Percentiles rank a stretch among this genome's conserved stretches.
Conservation (phyloP, 2,329 filamentous ascomycete genomes). For the Thermoascus crustaceus region DNA sequence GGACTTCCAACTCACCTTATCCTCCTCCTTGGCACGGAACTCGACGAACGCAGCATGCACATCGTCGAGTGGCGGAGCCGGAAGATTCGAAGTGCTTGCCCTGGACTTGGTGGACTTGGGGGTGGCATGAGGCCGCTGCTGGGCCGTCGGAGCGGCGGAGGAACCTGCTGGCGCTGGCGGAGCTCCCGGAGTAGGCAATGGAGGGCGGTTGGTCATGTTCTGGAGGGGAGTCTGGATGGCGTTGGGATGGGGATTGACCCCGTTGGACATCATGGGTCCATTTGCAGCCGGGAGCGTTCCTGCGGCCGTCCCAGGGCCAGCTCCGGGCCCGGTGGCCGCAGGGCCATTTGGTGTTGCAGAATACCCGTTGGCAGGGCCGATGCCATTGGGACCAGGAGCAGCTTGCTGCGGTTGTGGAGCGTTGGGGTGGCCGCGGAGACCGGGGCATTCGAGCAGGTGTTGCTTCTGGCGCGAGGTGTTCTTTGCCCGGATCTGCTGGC, state of each 20-base stretch:
- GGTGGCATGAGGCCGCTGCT: slow-evolving; percentile 27
- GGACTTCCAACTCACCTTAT: slow-evolving; percentile 33
- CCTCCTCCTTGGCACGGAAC: slow-evolving; percentile 40
- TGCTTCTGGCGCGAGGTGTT: slow-evolving; percentile 46
- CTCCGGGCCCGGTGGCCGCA: slow-evolving; percentile 23
- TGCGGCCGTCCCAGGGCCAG: slow-evolving; percentile 22
- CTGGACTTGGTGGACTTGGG: slow-evolving; percentile 31
- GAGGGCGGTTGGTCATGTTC: slow-evolving; percentile 31
- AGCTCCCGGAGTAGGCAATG: slow-evolving; percentile 31
- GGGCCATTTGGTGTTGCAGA: slow-evolving; percentile 34
- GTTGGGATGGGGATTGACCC: slow-evolving; percentile 36
- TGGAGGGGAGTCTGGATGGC: slow-evolving; percentile 36
- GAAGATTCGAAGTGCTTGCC: slow-evolving; percentile 32
- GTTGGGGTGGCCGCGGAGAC: slow-evolving; percentile 38
- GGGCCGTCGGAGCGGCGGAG: slow-evolving; percentile 22
- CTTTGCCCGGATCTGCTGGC: slow-evolving; percentile 45
- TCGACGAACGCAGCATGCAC: slow-evolving; percentile 44
- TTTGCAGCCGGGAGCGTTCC: slow-evolving; percentile 34
- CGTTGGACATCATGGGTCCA: slow-evolving; percentile 37
- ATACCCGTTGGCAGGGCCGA: slow-evolving; percentile 35
- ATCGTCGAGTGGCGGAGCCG: slow-evolving; percentile 41
- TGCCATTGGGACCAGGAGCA: slow-evolving; percentile 31
- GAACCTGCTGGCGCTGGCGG: slow-evolving; percentile 21
- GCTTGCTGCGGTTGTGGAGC: slow-evolving; percentile 35
- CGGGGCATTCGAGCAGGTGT: slow-evolving; percentile 44